A percentile compares a stretch with the other conserved stretches of the same genome.
Evolutionary conservation across 371 early-diverging fungal species (phyloP).

Genomic region (Umbelopsis sp.): DNA sequence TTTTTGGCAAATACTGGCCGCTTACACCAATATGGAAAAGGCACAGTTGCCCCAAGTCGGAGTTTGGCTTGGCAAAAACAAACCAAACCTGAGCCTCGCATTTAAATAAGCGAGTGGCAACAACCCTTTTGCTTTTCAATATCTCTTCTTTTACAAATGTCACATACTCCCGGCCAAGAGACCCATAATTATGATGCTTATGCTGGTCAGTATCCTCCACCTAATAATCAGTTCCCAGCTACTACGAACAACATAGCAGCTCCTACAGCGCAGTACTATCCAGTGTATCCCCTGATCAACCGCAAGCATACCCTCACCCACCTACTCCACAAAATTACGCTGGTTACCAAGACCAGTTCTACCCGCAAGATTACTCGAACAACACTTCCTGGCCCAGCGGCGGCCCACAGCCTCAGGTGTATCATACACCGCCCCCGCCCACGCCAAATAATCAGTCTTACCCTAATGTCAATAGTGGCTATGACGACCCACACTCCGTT

Average conservation of each 20-base stretch:
- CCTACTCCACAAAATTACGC: neutral
- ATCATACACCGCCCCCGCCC: neutral
- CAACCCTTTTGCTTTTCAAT: neutral
- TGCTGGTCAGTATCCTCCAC: conserved; percentile 42
- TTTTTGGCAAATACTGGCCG: neutral
- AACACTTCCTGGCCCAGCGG: neutral
- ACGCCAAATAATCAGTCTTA: conserved; percentile 15
- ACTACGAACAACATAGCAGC: neutral
- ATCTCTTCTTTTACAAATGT: conserved; percentile 16
- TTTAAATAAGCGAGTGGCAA: neutral
- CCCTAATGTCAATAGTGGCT: neutral
- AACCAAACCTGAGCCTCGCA: neutral
- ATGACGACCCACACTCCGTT: conserved; percentile 19
- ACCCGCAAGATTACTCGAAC: neutral
- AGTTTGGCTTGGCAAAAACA: conserved; percentile 4
- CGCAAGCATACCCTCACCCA: neutral
- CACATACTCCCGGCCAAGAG: conserved; percentile 10
- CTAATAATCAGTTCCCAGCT: conserved; percentile 23
- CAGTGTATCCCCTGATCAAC: conserved; percentile 5
- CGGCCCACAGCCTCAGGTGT: neutral
- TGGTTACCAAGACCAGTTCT: neutral
- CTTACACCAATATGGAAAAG: neutral
- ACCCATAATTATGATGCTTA: conserved; percentile 33
- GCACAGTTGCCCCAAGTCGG: neutral
- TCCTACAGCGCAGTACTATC: neutral